Evolutionary conservation across 352 stramenopile genomes (phyloP).

Genomic region (Peronospora tabacina): DNA sequence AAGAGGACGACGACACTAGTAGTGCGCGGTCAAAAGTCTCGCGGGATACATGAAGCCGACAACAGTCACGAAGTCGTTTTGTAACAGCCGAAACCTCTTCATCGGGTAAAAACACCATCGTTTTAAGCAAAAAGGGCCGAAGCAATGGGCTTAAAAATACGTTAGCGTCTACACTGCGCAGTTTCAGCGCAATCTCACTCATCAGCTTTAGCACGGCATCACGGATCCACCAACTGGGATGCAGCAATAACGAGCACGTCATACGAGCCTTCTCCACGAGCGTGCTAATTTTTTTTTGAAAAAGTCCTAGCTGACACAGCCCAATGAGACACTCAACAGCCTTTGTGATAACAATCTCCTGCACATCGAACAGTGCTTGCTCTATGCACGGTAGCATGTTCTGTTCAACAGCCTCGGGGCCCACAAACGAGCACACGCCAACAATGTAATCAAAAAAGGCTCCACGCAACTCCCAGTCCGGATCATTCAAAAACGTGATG

Average conservation of each 20-base stretch:
- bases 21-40: conserved; percentile 81
- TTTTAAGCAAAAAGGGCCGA: conserved; percentile 82
- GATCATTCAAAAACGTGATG: conserved; percentile 96
- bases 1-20: conserved; percentile 49
- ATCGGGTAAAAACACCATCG: conserved; percentile 67
- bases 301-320: conserved; percentile 88
- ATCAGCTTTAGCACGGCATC: conserved; percentile 83
- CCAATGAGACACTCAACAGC: conserved; percentile 88
- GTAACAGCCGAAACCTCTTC: conserved; percentile 51
- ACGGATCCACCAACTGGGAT: conserved; percentile 86
- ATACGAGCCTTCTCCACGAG: conserved; percentile 81
- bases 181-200: conserved; percentile 66
- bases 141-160: conserved; percentile 89
- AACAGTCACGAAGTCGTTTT: conserved; percentile 51
- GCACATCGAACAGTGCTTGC: conserved; percentile 92
- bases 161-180: conserved; percentile 87
- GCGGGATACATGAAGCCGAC: conserved; percentile 61
- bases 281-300: conserved; percentile 78
- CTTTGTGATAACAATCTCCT: conserved; percentile 93
- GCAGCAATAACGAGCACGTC: conserved; percentile 77
- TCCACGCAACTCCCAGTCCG: conserved; percentile 85
- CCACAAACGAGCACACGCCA: conserved; percentile 92
- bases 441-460: conserved; percentile 92
- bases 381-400: conserved; percentile 97
- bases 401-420: conserved; percentile 87